Base-by-base conservation (phyloP, 176 grass and related monocot species). In the Carex kokanica region DNA sequence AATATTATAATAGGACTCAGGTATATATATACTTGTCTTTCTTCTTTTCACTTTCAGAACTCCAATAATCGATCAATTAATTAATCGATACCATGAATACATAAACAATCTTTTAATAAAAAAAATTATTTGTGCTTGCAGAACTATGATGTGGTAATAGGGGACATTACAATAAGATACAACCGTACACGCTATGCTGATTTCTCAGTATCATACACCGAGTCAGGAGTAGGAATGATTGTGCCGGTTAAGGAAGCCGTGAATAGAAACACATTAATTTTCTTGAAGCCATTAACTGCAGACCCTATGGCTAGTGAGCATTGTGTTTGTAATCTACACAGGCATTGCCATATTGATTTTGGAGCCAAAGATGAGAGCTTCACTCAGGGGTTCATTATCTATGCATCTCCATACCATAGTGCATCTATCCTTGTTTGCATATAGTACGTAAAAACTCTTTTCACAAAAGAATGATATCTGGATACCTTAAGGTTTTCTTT, bases 91-190 rank as follows among this genome's bases (percentile, higher is more conserved):
- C 10, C 9, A 49, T 49, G 45, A 49, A 11, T 49, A 49, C 45
- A 49, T 49, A 49, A 49, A 49, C 45, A 49, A 49, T 49, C 9
- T 49, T 49, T 49, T 49, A 9, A 49, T 12, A 2, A 49, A 49
- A 49, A 2, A 49, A 49, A 2, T 40, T 2, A 2, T n/a, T 20
- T 80, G 12, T n/a, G n/a, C 10, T 63, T 25, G 10, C 84, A 92
- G 90, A 57, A 18, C 10, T 92, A 84, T 1, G 87, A 92, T 74
- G 56, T 83, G 1, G 81, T 57, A 13, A 75, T 94, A 32, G 92
- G 89, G 17, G 92, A 94, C 15, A 84, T 94, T 31, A 85, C 90
- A 36, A 92, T 94, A 23, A 88, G 78, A 15, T 88, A 82, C 29
- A 86, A 88, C 47, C 78, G 92, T 74, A 82, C 77, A 14, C 36